Conservation (phyloP, 352 stramenopile genomes). For the Phytophthora macrochlamydospora region DNA sequence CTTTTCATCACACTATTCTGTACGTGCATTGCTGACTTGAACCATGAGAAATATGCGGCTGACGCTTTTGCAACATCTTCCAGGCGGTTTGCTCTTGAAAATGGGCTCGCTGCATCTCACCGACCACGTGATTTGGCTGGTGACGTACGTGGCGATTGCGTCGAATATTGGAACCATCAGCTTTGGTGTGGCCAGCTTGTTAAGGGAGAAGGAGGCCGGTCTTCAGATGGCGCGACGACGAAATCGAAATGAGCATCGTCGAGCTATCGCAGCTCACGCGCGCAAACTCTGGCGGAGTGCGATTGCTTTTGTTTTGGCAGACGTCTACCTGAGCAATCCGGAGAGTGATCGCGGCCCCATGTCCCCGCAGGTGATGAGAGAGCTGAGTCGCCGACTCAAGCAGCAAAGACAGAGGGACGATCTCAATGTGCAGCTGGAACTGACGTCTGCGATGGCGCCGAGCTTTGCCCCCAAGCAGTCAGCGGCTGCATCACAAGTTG, state of each 20-base stretch:
- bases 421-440: conserved; percentile 46
- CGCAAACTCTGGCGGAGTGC: conserved; percentile 64
- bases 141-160: conserved; percentile 58
- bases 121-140: conserved; percentile 43
- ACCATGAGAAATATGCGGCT: not conserved
- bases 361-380: conserved; percentile 59
- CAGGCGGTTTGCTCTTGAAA: conserved; percentile 72
- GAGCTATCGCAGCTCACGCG: conserved; percentile 47
- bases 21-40: conserved; percentile 27
- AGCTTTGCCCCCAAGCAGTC: not conserved
- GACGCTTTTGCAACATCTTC: conserved; percentile 1
- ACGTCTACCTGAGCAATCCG: conserved; percentile 58
- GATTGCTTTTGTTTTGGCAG: conserved; percentile 57
- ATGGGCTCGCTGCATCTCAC: conserved; percentile 61
- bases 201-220: conserved; percentile 44
- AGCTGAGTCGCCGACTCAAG: conserved; percentile 62
- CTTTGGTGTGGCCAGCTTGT: conserved; percentile 58
- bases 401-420: conserved; percentile 35
- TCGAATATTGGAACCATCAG: conserved; percentile 58
- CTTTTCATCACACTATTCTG: conserved; percentile 83
- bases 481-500: conserved; percentile 21
- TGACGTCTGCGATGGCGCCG: conserved; percentile 30
- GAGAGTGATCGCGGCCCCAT: conserved; percentile 44
- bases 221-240: conserved; percentile 41
- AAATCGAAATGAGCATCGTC: conserved; percentile 50